Percentiles rank a stretch among this genome's conserved stretches.
These are phyloP conservation scores for Boletus tomentosulus DNA, from an alignment of 768 basidiomycete genomes.

Conservation along the genomic window DNA sequence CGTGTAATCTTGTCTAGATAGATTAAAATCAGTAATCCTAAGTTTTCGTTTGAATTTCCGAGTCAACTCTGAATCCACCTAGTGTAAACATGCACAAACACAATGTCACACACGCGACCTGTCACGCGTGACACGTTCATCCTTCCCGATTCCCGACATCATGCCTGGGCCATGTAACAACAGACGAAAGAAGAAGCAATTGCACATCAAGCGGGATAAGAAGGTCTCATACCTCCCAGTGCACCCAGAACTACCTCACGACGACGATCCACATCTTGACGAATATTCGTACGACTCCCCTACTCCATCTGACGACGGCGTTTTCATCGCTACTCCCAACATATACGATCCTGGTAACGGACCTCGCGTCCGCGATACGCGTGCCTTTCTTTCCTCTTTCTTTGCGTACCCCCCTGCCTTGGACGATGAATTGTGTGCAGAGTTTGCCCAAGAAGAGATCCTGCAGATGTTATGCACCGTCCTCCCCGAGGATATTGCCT, in stretches of 20 bases:
- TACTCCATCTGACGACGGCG: conserved; percentile 4
- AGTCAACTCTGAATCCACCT: conserved; percentile 11
- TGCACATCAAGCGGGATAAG: conserved; percentile 31
- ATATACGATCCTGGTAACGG: conserved; percentile 79
- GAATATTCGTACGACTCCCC: conserved; percentile 3
- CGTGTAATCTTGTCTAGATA: conserved; percentile 22
- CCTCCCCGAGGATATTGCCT: conserved; percentile 66
- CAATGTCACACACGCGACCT: conserved; percentile 30
- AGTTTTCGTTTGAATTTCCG: conserved; percentile 12
- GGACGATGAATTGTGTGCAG: conserved; percentile 66
- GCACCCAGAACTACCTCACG: neutral
- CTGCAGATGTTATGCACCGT: conserved; percentile 67
- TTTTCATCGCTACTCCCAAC: conserved; percentile 46
- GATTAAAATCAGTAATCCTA: conserved; percentile 21
- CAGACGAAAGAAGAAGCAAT: conserved; percentile 41
- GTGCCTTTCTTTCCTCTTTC: conserved; percentile 60
- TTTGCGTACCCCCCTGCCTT: conserved; percentile 64
- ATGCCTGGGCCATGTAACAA: conserved; percentile 66
- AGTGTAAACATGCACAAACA: conserved; percentile 14
- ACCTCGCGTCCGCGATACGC: conserved; percentile 65
- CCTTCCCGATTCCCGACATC: neutral
- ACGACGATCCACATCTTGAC: conserved; percentile 9
- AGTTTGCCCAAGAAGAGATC: conserved; percentile 74
- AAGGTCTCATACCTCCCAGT: conserved; percentile 7
- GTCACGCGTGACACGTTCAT: conserved; percentile 29